A percentile compares a stretch with the other conserved stretches of the same genome.
Conservation (phyloP, 345 rosid genomes). For the Pugionium cornutum region DNA sequence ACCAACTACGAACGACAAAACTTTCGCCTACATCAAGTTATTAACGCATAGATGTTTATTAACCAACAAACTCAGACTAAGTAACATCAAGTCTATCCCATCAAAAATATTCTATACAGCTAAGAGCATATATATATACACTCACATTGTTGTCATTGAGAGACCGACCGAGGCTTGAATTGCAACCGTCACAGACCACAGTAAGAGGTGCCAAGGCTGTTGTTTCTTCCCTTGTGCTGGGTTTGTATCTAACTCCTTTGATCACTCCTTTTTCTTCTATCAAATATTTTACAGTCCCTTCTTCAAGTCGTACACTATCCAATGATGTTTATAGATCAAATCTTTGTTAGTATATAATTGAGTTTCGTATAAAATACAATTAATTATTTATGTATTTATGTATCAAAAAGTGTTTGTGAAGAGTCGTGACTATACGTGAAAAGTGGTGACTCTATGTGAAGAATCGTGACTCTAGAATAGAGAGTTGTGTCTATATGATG, state of each 20-base stretch:
- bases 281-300: slow-evolving; percentile 51
- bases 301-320: slow-evolving; percentile 42
- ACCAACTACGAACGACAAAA: too few relatives aligned
- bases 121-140: not conserved
- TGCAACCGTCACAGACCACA: slow-evolving; percentile 55
- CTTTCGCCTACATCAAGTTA: too few relatives aligned
- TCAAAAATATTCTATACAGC: not conserved
- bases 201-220: slow-evolving; percentile 50
- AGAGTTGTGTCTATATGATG: too few relatives aligned
- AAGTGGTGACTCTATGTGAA: too few relatives aligned
- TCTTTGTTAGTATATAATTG: too few relatives aligned
- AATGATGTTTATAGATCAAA: not conserved
- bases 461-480: too few relatives aligned
- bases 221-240: slow-evolving; percentile 35
- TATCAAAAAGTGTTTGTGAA: too few relatives aligned
- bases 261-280: slow-evolving; percentile 51
- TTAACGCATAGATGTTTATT: too few relatives aligned
- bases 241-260: slow-evolving; percentile 50
- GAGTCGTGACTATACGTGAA: too few relatives aligned
- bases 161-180: slow-evolving; percentile 49
- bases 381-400: too few relatives aligned
- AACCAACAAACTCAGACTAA: too few relatives aligned
- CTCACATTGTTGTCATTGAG: slow-evolving; percentile 46
- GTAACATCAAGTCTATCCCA: not conserved
- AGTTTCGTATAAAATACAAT: too few relatives aligned